phyloP scores from a whole-genome alignment of 345 rosid genomes.

The Bretschneidera sinensis region DNA sequence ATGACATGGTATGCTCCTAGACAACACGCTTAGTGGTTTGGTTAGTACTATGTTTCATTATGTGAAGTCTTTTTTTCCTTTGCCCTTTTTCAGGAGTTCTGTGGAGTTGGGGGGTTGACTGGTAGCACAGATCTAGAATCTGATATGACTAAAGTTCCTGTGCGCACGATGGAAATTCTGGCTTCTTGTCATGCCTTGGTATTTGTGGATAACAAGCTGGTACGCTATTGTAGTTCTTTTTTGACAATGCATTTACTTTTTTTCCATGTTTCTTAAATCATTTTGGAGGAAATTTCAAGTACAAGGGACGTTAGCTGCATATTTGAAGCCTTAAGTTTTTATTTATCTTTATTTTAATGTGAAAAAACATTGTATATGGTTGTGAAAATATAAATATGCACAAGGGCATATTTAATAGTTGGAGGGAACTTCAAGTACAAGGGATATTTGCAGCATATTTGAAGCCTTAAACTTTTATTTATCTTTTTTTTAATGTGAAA shows the following conservation, averaged over 20 bases:
- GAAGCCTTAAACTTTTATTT: not conserved
- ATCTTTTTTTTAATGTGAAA: not conserved
- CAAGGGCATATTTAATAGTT: too few species aligned
- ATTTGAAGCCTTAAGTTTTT: not conserved
- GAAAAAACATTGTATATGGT: not conserved
- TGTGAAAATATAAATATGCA: not conserved
- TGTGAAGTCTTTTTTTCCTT: conserved; percentile 11
- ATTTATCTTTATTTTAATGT: not conserved
- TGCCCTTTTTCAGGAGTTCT: conserved; percentile 57
- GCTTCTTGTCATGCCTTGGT: conserved; percentile 99
- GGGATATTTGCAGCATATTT: not conserved
- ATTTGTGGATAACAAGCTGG: conserved; percentile 97
- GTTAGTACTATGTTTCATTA: conserved; percentile 11
- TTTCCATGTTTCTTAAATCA: not conserved
- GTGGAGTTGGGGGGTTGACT: conserved; percentile 81
- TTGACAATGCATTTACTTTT: not conserved
- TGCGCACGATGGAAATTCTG: conserved; percentile 72
- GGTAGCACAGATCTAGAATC: conserved; percentile 56
- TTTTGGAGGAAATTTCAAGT: conserved; percentile 4
- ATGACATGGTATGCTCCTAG: conserved; percentile 77
- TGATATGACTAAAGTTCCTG: conserved; percentile 79
- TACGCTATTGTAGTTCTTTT: conserved; percentile 26
- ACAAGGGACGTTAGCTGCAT: not conserved
- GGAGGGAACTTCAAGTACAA: conserved; percentile 5
- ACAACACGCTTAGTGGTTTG: not conserved